phyloP scores from a whole-genome alignment of 2,329 filamentous ascomycete species.

The Plectosphaerella sp. region DNA sequence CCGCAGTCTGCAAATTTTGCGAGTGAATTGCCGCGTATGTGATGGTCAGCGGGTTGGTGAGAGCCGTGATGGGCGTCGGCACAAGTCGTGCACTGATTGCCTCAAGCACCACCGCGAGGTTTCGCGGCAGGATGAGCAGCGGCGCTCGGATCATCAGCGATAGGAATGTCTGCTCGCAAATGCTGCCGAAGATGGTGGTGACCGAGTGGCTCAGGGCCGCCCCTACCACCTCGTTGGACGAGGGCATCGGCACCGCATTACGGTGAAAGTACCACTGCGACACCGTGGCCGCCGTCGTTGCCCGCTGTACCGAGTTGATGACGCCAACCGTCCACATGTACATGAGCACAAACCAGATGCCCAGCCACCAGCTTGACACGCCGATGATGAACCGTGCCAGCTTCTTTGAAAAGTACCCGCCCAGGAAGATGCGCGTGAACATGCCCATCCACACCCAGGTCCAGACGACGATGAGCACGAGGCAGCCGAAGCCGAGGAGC shows the following conservation, averaged over 20 bases:
- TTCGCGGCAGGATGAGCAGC: constrained; percentile 74
- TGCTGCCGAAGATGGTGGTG: constrained; percentile 86
- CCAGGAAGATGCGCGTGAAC: constrained; percentile 93
- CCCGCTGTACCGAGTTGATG: constrained; percentile 81
- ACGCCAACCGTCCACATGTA: constrained; percentile 94
- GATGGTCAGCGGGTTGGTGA: constrained; percentile 87
- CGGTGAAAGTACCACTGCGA: constrained; percentile 99
- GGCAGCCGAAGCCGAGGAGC: constrained; percentile 73
- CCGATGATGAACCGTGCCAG: constrained; percentile 72
- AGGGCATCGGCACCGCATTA: constrained; percentile 70
- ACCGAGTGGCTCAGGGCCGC: constrained; percentile 78
- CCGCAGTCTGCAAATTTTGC: constrained; percentile 71
- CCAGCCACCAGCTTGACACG: constrained; percentile 89
- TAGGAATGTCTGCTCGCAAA: constrained; percentile 82
- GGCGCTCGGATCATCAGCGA: constrained; percentile 79
- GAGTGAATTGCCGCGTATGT: constrained; percentile 95
- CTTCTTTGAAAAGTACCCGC: constrained; percentile 70
- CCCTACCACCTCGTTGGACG: constrained; percentile 74
- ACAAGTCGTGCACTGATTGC: constrained; percentile 75
- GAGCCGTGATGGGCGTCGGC: constrained; percentile 75
- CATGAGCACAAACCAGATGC: constrained; percentile 85
- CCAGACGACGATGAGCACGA: constrained; percentile 75
- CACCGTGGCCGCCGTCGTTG: constrained; percentile 89
- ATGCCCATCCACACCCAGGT: constrained; percentile 96
- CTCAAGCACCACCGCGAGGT: constrained; percentile 60